Percentiles rank a stretch among this genome's conserved stretches.
Evolutionary conservation across 2,329 filamentous ascomycete species (phyloP).

Genomic region (Xylariales sp.): DNA sequence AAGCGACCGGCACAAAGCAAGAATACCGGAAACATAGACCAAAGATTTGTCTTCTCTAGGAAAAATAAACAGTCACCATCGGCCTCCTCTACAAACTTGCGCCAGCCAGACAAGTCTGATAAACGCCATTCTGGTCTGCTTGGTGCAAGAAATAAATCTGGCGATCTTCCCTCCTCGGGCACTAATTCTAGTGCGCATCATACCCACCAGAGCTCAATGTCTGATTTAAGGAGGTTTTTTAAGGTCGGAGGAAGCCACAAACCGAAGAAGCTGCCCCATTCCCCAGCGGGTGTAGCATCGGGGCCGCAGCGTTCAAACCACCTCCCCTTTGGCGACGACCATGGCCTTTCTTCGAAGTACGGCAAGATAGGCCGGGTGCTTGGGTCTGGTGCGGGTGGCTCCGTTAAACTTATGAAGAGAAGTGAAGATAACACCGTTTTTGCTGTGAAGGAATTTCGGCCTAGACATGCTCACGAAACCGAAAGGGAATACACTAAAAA

Average conservation of each 20-base stretch:
- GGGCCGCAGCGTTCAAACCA: conserved; percentile 61
- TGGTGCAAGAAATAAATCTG: conserved; percentile 52
- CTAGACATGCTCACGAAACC: conserved; percentile 90
- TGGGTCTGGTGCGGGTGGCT: conserved; percentile 93
- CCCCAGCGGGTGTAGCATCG: conserved; percentile 68
- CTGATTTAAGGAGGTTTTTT: conserved; percentile 96
- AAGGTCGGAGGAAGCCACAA: conserved; percentile 78
- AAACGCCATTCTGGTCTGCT: conserved; percentile 64
- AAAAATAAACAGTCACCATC: conserved; percentile 75
- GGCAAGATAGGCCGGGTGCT: conserved; percentile 95
- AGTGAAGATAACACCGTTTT: conserved; percentile 94
- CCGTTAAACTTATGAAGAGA: conserved; percentile 92
- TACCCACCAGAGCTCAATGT: conserved; percentile 82
- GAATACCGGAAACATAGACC: conserved; percentile 74
- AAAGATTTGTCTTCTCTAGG: conserved; percentile 84
- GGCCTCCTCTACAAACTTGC: conserved; percentile 63
- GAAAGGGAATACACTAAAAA: conserved; percentile 98
- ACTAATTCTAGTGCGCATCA: conserved; percentile 63
- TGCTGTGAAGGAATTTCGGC: conserved; percentile 96
- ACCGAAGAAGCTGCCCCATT: conserved; percentile 71
- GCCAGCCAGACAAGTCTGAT: conserved; percentile 59
- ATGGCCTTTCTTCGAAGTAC: conserved; percentile 90
- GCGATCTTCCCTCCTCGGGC: conserved; percentile 60
- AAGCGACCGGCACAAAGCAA: conserved; percentile 78
- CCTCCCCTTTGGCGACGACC: conserved; percentile 93